A percentile compares a stretch with the other conserved stretches of the same genome.
Conservation (phyloP, 768 basidiomycete species). For the Pulveroboletus frians region DNA sequence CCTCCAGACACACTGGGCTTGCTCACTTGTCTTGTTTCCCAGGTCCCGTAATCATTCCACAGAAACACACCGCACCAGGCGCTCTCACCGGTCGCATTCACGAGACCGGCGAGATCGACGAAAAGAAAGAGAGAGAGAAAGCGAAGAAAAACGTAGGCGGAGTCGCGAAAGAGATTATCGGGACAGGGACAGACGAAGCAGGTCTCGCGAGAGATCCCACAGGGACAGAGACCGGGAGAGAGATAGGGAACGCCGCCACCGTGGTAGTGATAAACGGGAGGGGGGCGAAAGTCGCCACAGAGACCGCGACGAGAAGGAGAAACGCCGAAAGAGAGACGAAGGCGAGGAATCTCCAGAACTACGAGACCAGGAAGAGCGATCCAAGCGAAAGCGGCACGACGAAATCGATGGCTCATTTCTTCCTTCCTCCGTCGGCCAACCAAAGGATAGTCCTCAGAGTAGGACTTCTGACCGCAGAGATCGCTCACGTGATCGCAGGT, state of each 20-base stretch:
- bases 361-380: slow-evolving; percentile 48
- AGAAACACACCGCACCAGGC: slow-evolving; percentile 67
- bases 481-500: slow-evolving; percentile 52
- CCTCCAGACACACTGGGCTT: background rate
- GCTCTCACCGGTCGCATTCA: slow-evolving; percentile 69
- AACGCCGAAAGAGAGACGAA: slow-evolving; percentile 69
- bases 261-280: slow-evolving; percentile 43
- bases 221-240: slow-evolving; percentile 33
- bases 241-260: slow-evolving; percentile 40
- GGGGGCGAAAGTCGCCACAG: slow-evolving; percentile 53
- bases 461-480: slow-evolving; percentile 41
- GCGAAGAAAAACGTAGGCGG: slow-evolving; percentile 56
- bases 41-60: slow-evolving; percentile 73
- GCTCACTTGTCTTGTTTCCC: slow-evolving; percentile 8
- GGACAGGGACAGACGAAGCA: slow-evolving; percentile 40
- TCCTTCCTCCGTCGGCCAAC: slow-evolving; percentile 33
- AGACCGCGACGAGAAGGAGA: slow-evolving; percentile 44
- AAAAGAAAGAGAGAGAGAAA: slow-evolving; percentile 45
- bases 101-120: slow-evolving; percentile 47
- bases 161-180: slow-evolving; percentile 54
- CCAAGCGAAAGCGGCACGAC: slow-evolving; percentile 62
- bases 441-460: slow-evolving; percentile 48
- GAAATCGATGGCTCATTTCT: slow-evolving; percentile 44
- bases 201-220: slow-evolving; percentile 49
- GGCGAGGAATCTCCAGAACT: slow-evolving; percentile 43